phyloP scores from a whole-genome alignment of 1,139 yeast species.

The Lodderomyces jiufengensis region DNA sequence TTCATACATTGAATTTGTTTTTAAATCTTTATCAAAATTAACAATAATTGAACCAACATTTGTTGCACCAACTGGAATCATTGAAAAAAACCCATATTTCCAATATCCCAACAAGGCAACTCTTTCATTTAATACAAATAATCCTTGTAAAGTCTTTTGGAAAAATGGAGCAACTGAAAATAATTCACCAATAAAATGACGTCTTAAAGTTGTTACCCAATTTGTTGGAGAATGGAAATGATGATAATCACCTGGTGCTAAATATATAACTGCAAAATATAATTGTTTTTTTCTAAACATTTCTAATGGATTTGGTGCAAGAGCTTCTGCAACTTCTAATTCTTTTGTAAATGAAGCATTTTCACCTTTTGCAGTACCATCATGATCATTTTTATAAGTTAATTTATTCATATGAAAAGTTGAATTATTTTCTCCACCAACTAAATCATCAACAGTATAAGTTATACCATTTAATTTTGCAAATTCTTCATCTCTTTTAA shows the following conservation, averaged over 20 bases:
- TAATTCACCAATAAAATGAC: constrained; percentile 94
- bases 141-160: constrained; percentile 79
- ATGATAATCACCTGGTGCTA: constrained; percentile 98
- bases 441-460: constrained; percentile 64
- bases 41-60: constrained; percentile 94
- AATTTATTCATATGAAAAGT: constrained; percentile 43
- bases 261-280: constrained; percentile 85
- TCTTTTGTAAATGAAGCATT: constrained; percentile 36
- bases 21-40: constrained; percentile 86
- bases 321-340: constrained; percentile 40
- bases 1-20: constrained; percentile 74
- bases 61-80: constrained; percentile 99
- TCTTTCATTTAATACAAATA: constrained; percentile 90
- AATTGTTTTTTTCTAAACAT: constrained; percentile 51
- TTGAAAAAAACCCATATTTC: constrained; percentile 95
- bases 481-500: constrained; percentile 65
- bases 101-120: constrained; percentile 94
- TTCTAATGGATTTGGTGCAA: constrained; percentile 37
- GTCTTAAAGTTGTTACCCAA: constrained; percentile 92
- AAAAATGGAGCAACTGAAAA: constrained; percentile 97
- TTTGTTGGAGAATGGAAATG: constrained; percentile 94
- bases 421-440: constrained; percentile 42
- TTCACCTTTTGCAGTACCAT: constrained; percentile 34
- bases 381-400: constrained; percentile 60
- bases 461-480: constrained; percentile 76